phyloP scores from a whole-genome alignment of 148 eudicot genomes.

The Rhododendron griersonianum region DNA sequence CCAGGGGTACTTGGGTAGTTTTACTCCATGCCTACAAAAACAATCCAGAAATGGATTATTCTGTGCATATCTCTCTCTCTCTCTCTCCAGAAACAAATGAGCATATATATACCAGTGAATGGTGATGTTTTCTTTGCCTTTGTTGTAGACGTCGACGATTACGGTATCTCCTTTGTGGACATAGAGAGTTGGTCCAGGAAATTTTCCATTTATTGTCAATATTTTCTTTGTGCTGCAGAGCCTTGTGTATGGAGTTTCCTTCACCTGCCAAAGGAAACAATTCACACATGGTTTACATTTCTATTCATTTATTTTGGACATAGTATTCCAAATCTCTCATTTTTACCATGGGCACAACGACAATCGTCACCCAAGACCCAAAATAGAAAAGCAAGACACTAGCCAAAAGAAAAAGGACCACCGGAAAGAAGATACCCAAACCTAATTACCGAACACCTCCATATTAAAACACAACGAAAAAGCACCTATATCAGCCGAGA shows the following conservation, averaged over 20 bases:
- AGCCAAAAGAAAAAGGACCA: not conserved
- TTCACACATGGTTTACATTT: not conserved
- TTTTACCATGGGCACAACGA: too few species aligned
- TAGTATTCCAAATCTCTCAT: not conserved
- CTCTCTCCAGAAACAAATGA: not conserved
- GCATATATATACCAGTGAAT: conserved; percentile 7
- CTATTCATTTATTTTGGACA: not conserved
- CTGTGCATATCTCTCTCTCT: not conserved
- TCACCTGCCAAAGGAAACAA: conserved; percentile 6
- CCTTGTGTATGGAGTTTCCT: conserved; percentile 16
- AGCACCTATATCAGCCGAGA: too few species aligned
- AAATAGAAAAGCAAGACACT: not conserved
- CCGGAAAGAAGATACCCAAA: too few species aligned
- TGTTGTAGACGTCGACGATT: conserved; percentile 9
- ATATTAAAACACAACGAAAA: too few species aligned
- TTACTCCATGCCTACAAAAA: conserved; percentile 17
- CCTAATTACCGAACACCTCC: too few species aligned
- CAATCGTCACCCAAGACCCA: not conserved
- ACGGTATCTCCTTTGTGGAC: conserved; percentile 5
- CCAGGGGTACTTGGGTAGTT: conserved; percentile 8
- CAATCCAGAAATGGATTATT: not conserved
- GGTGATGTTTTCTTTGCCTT: conserved; percentile 14
- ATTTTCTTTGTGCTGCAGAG: conserved; percentile 21
- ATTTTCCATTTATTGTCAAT: conserved; percentile 15
- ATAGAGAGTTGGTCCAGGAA: conserved; percentile 21